Conservation (phyloP, 257 asterid genomes). For the Rubia yunnanensis region DNA sequence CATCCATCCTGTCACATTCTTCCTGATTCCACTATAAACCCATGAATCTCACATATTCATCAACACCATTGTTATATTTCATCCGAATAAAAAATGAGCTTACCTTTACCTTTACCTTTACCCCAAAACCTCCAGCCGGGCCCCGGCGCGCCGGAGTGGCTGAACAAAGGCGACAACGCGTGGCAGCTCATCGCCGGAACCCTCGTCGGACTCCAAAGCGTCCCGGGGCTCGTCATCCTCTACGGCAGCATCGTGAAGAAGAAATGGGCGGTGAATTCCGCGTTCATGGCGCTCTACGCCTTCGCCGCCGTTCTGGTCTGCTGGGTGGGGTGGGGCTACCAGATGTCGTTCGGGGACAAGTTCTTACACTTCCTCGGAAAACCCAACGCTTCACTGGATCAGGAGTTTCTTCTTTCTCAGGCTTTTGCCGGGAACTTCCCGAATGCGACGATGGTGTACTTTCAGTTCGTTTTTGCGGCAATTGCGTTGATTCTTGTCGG, state of each 20-base stretch:
- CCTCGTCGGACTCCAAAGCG: conserved; percentile 63
- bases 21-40: not conserved
- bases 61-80: not conserved
- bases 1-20: not conserved
- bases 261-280: conserved; percentile 84
- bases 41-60: not conserved
- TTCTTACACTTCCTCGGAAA: conserved; percentile 46
- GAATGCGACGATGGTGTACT: conserved; percentile 57
- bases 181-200: conserved; percentile 80
- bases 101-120: conserved; percentile 12
- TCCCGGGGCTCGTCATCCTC: conserved; percentile 61
- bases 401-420: conserved; percentile 27
- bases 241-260: conserved; percentile 79
- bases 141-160: conserved; percentile 46
- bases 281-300: conserved; percentile 79
- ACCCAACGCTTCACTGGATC: conserved; percentile 42
- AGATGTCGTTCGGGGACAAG: conserved; percentile 46
- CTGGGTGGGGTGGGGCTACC: conserved; percentile 83
- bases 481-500: conserved; percentile 60
- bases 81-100: conserved; percentile 23
- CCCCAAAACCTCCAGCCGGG: conserved; percentile 33
- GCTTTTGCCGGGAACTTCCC: conserved; percentile 41
- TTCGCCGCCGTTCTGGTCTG: conserved; percentile 67
- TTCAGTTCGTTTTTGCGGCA: conserved; percentile 83
- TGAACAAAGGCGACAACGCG: conserved; percentile 73